Conservation (phyloP, 169 alveolate genomes). For the Neospora caninum region DNA sequence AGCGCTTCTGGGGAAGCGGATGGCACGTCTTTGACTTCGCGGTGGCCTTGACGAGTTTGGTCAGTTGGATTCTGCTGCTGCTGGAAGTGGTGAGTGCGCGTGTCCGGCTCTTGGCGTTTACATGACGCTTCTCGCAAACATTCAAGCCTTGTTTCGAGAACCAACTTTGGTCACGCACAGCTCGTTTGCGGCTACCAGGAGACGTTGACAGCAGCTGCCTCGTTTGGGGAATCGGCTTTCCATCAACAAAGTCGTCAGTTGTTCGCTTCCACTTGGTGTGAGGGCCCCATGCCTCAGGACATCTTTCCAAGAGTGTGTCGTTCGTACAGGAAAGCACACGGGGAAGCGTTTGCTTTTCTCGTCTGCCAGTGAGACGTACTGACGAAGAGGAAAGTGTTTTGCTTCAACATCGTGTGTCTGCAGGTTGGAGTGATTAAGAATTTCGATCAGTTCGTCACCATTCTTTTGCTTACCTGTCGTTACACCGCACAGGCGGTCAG, state of each 20-base stretch:
- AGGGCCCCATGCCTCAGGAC: neutral
- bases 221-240: too few relatives aligned
- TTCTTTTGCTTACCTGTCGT: conserved; percentile 53
- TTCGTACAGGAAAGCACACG: too few relatives aligned
- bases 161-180: too few relatives aligned
- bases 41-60: conserved; percentile 50
- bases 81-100: conserved; percentile 56
- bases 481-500: conserved; percentile 58
- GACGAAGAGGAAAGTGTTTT: neutral
- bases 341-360: too few relatives aligned
- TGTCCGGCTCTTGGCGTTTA: neutral
- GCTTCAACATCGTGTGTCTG: neutral
- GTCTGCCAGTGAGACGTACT: too few relatives aligned
- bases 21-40: conserved; percentile 68
- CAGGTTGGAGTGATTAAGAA: conserved; percentile 60
- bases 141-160: too few relatives aligned
- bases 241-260: too few relatives aligned
- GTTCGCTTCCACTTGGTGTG: neutral
- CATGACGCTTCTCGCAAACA: too few relatives aligned
- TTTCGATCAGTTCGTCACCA: conserved; percentile 58
- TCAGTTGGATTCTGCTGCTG: conserved; percentile 64
- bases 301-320: too few relatives aligned
- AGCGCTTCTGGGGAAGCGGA: conserved; percentile 64
- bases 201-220: too few relatives aligned
- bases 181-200: too few relatives aligned